Evolutionary conservation across 1,284 basidiomycete genomes (phyloP).

Genomic region (Porogramme epimiltina): DNA sequence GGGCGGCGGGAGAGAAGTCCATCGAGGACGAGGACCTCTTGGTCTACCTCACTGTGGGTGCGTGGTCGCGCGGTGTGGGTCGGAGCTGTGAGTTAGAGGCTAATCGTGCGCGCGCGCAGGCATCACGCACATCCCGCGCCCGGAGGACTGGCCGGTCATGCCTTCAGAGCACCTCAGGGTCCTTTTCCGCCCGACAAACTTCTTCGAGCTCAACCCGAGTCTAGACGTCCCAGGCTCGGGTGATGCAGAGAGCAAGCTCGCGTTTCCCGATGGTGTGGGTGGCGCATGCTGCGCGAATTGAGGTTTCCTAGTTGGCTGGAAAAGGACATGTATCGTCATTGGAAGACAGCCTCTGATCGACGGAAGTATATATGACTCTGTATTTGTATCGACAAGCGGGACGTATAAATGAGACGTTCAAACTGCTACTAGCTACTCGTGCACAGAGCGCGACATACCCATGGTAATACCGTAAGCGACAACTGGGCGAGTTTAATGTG

Average conservation of each 20-base stretch:
- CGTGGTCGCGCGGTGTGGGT: conserved; percentile 27
- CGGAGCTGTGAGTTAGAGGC: not conserved
- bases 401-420: no score
- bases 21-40: conserved; percentile 82
- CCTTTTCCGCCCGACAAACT: conserved; percentile 82
- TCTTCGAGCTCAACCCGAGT: conserved; percentile 83
- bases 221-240: conserved; percentile 81
- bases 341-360: no score
- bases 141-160: conserved; percentile 95
- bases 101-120: conserved; percentile 38
- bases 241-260: conserved; percentile 63
- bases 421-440: no score
- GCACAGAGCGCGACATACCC: no score
- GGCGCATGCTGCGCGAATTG: conserved; percentile 1
- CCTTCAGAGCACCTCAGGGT: conserved; percentile 79
- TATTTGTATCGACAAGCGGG: no score
- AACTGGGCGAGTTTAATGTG: no score
- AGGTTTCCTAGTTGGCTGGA: no score
- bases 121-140: conserved; percentile 80
- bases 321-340: no score
- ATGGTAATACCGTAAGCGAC: no score
- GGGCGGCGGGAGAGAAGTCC: conserved; percentile 61
- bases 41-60: conserved; percentile 76
- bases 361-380: no score
- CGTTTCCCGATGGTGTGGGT: conserved; percentile 41